These are phyloP conservation scores for Psilocybe subaeruginosa DNA, from an alignment of 768 basidiomycete genomes.

Conservation along the genomic window DNA sequence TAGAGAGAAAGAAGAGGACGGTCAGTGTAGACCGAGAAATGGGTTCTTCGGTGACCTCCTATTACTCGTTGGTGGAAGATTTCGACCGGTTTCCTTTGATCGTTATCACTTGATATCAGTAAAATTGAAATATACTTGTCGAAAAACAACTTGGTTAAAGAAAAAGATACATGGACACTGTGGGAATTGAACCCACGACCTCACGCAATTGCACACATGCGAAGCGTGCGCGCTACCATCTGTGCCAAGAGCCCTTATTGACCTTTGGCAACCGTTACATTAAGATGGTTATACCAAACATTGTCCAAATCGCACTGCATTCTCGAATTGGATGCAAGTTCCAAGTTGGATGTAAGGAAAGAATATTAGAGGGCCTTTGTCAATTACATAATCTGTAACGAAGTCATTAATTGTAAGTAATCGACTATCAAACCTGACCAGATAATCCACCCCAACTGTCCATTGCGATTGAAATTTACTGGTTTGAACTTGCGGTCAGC, in stretches of 20 bases:
- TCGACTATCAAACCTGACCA: slow-evolving; percentile 47
- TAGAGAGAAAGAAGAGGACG: too few species aligned
- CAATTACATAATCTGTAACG: not conserved
- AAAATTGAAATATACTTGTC: too few species aligned
- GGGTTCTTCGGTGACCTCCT: too few species aligned
- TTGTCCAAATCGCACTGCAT: too few species aligned
- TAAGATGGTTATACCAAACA: too few species aligned
- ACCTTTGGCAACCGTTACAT: too few species aligned
- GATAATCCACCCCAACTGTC: slow-evolving; percentile 48
- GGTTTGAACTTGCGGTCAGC: not conserved
- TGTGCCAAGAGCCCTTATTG: slow-evolving; percentile 15
- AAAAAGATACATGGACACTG: slow-evolving; percentile 9
- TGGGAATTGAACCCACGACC: slow-evolving; percentile 16
- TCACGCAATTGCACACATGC: slow-evolving; percentile 4
- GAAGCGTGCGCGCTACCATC: slow-evolving; percentile 13
- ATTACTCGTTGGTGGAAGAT: too few species aligned
- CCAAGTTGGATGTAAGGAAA: not conserved
- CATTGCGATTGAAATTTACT: slow-evolving; percentile 53
- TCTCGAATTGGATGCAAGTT: too few species aligned
- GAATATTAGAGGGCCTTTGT: too few species aligned
- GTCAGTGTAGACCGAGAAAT: too few species aligned
- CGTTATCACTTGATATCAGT: not conserved
- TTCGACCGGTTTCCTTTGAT: too few species aligned
- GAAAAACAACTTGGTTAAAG: too few species aligned
- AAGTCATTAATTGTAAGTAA: slow-evolving; percentile 24